phyloP scores from a whole-genome alignment of 2,329 filamentous ascomycete species.

The Exophiala oligosperma region DNA sequence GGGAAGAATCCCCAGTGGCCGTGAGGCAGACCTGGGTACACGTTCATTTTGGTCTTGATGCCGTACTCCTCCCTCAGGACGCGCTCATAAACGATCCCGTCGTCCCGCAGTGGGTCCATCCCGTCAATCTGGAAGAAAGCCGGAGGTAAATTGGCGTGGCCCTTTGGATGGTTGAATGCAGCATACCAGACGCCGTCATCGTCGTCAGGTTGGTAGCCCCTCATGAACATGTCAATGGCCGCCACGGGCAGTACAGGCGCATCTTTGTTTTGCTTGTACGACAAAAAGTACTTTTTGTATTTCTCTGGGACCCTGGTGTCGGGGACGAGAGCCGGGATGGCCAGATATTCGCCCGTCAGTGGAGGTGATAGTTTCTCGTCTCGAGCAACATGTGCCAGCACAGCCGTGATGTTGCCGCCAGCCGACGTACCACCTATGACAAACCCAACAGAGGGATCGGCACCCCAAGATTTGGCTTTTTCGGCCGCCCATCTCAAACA shows the following conservation, averaged over 20 bases:
- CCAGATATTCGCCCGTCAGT: constrained; percentile 50
- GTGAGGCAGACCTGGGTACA: constrained; percentile 38
- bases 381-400: constrained; percentile 37
- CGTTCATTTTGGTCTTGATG: constrained; percentile 32
- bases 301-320: constrained; percentile 37
- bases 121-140: constrained; percentile 32
- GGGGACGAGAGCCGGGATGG: constrained; percentile 41
- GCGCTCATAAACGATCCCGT: constrained; percentile 30
- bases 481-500: constrained; percentile 32
- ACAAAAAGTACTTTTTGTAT: constrained; percentile 35
- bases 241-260: constrained; percentile 37
- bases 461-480: constrained; percentile 39
- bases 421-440: constrained; percentile 52
- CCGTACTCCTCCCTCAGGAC: constrained; percentile 29
- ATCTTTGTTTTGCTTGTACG: constrained; percentile 44
- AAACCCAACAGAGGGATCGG: constrained; percentile 47
- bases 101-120: constrained; percentile 32
- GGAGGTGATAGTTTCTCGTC: constrained; percentile 40
- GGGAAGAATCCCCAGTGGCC: constrained; percentile 33
- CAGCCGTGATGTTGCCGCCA: constrained; percentile 39
- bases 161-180: constrained; percentile 25
- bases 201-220: constrained; percentile 25
- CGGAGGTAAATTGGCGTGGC: constrained; percentile 32
- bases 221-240: constrained; percentile 31
- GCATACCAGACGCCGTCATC: constrained; percentile 22